phyloP scores from a whole-genome alignment of 495 filamentous ascomycete species.

The Glonium stellatum region DNA sequence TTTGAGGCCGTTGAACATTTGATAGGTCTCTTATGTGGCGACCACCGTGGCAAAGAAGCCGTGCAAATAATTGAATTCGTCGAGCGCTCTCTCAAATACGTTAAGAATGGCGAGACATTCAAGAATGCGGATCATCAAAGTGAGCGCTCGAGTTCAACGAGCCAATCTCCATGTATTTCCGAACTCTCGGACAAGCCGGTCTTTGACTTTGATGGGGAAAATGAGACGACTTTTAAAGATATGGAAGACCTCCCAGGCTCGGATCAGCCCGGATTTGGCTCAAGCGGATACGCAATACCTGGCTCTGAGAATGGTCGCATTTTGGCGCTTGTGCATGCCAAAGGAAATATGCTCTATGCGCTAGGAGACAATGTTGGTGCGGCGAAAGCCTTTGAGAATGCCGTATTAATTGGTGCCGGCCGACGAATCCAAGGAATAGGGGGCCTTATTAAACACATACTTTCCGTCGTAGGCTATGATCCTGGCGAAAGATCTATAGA shows the following conservation, averaged over 20 bases:
- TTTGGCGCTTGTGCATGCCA: slow-evolving; percentile 86
- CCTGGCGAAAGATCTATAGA: slow-evolving; percentile 17
- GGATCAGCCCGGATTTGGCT: slow-evolving; percentile 57
- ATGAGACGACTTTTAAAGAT: slow-evolving; percentile 29
- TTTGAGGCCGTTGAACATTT: slow-evolving; percentile 97
- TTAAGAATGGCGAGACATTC: slow-evolving; percentile 44
- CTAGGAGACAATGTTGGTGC: slow-evolving; percentile 77
- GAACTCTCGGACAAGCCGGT: slow-evolving; percentile 49
- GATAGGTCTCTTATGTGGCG: slow-evolving; percentile 77
- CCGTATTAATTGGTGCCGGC: slow-evolving; percentile 81
- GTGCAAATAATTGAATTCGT: slow-evolving; percentile 85
- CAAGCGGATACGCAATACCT: slow-evolving; percentile 79
- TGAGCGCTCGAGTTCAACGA: slow-evolving; percentile 51
- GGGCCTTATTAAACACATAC: slow-evolving; percentile 73
- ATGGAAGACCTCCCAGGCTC: slow-evolving; percentile 29
- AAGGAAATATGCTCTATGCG: slow-evolving; percentile 96
- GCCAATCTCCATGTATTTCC: slow-evolving; percentile 44
- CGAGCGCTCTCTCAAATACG: slow-evolving; percentile 62
- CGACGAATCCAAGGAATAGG: slow-evolving; percentile 63
- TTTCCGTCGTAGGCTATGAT: slow-evolving; percentile 58
- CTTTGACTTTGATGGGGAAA: slow-evolving; percentile 54
- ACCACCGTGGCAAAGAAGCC: slow-evolving; percentile 75
- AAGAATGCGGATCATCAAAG: slow-evolving; percentile 48
- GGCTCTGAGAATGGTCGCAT: slow-evolving; percentile 90
- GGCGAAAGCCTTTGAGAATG: slow-evolving; percentile 89